phyloP scores from a whole-genome alignment of 306 rosid species.

The Quercus parvula region DNA sequence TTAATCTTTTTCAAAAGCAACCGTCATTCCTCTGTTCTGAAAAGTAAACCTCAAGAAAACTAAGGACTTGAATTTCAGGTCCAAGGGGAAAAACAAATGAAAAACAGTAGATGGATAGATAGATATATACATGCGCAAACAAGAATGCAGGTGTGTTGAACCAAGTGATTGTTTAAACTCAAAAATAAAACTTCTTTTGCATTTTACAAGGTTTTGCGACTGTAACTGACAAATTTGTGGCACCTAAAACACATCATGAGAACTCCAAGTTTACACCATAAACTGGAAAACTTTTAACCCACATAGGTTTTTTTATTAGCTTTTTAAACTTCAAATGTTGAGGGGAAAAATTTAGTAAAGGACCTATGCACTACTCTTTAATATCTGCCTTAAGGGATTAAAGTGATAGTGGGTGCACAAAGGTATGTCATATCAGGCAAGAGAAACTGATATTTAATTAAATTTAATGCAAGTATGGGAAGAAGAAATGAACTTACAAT shows the following conservation, averaged over 20 bases:
- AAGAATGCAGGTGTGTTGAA: too few relatives aligned
- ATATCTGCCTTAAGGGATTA: background rate
- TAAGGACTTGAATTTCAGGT: background rate
- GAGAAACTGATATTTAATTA: background rate
- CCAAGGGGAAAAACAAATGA: too few relatives aligned
- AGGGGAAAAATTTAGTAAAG: background rate
- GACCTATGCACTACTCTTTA: background rate
- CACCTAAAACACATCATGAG: background rate
- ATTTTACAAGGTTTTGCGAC: background rate
- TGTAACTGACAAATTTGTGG: background rate
- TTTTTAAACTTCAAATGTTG: too few relatives aligned
- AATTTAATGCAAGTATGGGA: background rate
- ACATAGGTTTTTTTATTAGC: too few relatives aligned
- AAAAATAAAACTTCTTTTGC: background rate
- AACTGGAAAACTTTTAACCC: background rate
- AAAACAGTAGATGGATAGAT: too few relatives aligned
- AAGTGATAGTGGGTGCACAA: background rate
- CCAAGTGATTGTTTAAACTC: background rate
- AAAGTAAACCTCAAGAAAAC: background rate
- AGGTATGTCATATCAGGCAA: background rate
- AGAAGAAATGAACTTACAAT: constrained; percentile 48
- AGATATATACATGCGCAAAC: too few relatives aligned
- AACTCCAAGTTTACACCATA: background rate
- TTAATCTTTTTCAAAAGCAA: background rate
- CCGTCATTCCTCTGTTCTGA: background rate